These are phyloP conservation scores for Coniosporium apollinis DNA, from an alignment of 495 filamentous ascomycete genomes.

Conservation along the genomic window DNA sequence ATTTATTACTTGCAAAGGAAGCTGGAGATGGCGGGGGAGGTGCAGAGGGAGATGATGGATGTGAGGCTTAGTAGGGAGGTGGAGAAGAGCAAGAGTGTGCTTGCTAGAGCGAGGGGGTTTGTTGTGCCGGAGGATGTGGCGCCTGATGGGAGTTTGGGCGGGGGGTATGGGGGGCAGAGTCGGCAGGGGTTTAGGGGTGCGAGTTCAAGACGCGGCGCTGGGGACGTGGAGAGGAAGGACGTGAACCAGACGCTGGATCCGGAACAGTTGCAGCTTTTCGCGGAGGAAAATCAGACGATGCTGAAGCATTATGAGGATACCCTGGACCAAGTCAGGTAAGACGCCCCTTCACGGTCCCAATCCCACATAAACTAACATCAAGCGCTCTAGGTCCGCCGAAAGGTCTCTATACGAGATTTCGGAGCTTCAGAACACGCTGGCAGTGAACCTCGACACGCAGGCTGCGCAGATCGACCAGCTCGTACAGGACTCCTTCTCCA, in stretches of 20 bases:
- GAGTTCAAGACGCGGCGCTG: not conserved
- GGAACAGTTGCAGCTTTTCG: conserved; percentile 85
- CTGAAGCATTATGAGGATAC: conserved; percentile 81
- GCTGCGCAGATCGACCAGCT: conserved; percentile 75
- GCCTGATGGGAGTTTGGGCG: conserved; percentile 1
- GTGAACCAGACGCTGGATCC: conserved; percentile 49
- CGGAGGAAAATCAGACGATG: conserved; percentile 84
- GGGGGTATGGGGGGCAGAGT: not conserved
- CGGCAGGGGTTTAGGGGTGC: not conserved
- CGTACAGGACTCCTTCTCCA: conserved; percentile 65
- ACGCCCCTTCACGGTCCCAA: conserved; percentile 9
- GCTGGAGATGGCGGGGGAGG: conserved; percentile 55
- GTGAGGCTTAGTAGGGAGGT: conserved; percentile 63
- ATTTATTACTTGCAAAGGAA: conserved; percentile 62
- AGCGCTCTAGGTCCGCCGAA: conserved; percentile 54
- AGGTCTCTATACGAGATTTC: conserved; percentile 84
- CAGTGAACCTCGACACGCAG: conserved; percentile 67
- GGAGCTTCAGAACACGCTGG: conserved; percentile 76
- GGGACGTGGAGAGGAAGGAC: conserved; percentile 4
- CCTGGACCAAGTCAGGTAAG: conserved; percentile 80
- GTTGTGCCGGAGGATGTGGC: conserved; percentile 11
- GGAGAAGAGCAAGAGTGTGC: conserved; percentile 75
- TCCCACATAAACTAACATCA: not conserved
- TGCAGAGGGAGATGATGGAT: conserved; percentile 85
- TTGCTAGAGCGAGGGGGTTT: conserved; percentile 45